Percentiles rank a stretch among this genome's conserved stretches.
These are phyloP conservation scores for Naganishia onofrii DNA, from an alignment of 768 basidiomycete genomes.

Conservation along the genomic window DNA sequence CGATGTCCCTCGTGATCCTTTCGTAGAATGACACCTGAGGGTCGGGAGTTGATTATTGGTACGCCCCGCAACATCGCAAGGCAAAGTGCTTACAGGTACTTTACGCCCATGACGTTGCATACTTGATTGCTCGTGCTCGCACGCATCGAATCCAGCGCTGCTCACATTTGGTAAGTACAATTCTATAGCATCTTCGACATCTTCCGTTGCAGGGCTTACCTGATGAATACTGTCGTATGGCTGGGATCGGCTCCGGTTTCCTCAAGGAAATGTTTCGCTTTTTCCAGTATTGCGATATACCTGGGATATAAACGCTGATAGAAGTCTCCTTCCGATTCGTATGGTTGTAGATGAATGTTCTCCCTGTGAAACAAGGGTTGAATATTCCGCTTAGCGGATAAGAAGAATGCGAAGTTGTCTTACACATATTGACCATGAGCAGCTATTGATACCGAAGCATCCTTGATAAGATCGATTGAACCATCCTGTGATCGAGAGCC, in stretches of 20 bases:
- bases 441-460: constrained; percentile 77
- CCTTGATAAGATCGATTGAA: constrained; percentile 70
- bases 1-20: constrained; percentile 72
- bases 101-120: constrained; percentile 93
- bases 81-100: constrained; percentile 59
- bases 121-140: constrained; percentile 79
- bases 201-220: constrained; percentile 63
- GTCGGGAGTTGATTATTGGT: not conserved
- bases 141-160: constrained; percentile 93
- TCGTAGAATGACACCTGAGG: constrained; percentile 71
- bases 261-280: constrained; percentile 69
- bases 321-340: constrained; percentile 70
- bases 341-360: constrained; percentile 70
- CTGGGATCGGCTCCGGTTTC: constrained; percentile 61
- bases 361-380: constrained; percentile 37
- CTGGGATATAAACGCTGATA: constrained; percentile 69
- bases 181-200: not conserved
- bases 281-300: constrained; percentile 65
- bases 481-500: constrained; percentile 54
- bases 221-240: constrained; percentile 80
- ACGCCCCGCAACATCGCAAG: not conserved
- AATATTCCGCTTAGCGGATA: not conserved
- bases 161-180: not conserved
- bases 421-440: constrained; percentile 78
- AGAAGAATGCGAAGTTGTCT: constrained; percentile 17